Evolutionary conservation across 2,329 filamentous ascomycete genomes (phyloP).

Genomic region (Lachnellula hyalina): DNA sequence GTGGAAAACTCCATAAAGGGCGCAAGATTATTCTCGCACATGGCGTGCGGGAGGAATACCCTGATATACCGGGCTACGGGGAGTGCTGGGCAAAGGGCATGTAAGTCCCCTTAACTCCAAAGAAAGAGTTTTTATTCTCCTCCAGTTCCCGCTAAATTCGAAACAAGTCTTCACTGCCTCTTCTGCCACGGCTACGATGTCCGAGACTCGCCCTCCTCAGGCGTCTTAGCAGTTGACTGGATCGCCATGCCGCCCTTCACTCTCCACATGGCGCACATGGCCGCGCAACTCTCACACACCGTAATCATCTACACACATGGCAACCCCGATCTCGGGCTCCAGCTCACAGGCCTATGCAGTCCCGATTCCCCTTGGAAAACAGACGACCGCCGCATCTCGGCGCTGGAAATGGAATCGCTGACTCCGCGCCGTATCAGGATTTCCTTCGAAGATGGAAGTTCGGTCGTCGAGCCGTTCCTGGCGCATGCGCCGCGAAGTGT

Average conservation of each 20-base stretch:
- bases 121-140: too few species aligned
- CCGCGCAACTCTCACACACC: conserved; percentile 37
- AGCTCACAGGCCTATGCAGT: neutral
- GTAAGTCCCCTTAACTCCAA: too few species aligned
- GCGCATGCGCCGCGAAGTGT: conserved; percentile 35
- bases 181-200: conserved; percentile 58
- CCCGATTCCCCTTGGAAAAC: conserved; percentile 33
- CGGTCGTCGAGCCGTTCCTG: conserved; percentile 36
- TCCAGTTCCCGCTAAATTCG: too few species aligned
- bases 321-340: conserved; percentile 18
- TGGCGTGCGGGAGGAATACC: too few species aligned
- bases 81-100: too few species aligned
- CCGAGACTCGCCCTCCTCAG: conserved; percentile 40
- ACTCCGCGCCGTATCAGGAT: conserved; percentile 36
- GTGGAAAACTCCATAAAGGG: too few species aligned
- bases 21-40: too few species aligned
- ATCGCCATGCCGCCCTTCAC: conserved; percentile 31
- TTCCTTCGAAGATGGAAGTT: conserved; percentile 37
- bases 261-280: conserved; percentile 40
- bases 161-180: conserved; percentile 55
- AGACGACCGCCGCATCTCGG: conserved; percentile 31
- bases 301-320: conserved; percentile 50
- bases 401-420: conserved; percentile 19
- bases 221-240: conserved; percentile 41
- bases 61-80: too few species aligned